Conservation (phyloP, 768 basidiomycete species). For the Heimioporus sp. region DNA sequence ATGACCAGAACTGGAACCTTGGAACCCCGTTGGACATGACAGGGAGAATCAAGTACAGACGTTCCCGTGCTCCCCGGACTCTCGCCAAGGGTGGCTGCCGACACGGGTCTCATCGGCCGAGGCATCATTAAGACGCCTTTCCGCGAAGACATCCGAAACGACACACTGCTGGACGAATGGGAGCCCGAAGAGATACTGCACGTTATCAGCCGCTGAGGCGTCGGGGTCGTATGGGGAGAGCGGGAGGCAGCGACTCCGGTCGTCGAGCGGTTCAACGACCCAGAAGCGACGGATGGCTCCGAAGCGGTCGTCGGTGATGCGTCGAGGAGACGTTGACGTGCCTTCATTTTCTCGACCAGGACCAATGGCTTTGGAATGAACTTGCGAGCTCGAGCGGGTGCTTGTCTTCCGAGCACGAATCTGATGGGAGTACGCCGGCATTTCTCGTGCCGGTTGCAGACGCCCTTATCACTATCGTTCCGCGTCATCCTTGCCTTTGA, state of each 20-base stretch:
- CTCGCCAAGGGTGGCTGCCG: slow-evolving; percentile 6
- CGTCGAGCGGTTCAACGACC: background rate
- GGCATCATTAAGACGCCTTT: background rate
- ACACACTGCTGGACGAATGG: slow-evolving; percentile 1
- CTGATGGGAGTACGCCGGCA: background rate
- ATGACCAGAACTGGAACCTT: slow-evolving; percentile 7
- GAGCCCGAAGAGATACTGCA: background rate
- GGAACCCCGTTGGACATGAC: slow-evolving; percentile 6
- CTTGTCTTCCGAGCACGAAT: background rate
- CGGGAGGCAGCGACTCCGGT: background rate
- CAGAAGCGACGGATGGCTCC: background rate
- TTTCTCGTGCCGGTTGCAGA: background rate
- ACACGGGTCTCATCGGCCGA: slow-evolving; percentile 6
- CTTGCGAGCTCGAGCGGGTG: slow-evolving; percentile 7
- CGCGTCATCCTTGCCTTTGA: slow-evolving; percentile 2
- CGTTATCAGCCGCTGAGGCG: background rate
- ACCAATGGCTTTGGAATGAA: slow-evolving; percentile 26
- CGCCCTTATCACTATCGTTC: background rate
- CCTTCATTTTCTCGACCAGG: slow-evolving; percentile 24
- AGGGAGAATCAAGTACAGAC: slow-evolving; percentile 23
- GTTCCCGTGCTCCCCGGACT: slow-evolving; percentile 19
- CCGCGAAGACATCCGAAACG: slow-evolving; percentile 7
- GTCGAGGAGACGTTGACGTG: slow-evolving; percentile 5
- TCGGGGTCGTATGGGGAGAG: slow-evolving; percentile 8
- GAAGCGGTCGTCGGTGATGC: background rate